Conservation (phyloP, 75 land plant genomes). For the Picea sitchensis region DNA sequence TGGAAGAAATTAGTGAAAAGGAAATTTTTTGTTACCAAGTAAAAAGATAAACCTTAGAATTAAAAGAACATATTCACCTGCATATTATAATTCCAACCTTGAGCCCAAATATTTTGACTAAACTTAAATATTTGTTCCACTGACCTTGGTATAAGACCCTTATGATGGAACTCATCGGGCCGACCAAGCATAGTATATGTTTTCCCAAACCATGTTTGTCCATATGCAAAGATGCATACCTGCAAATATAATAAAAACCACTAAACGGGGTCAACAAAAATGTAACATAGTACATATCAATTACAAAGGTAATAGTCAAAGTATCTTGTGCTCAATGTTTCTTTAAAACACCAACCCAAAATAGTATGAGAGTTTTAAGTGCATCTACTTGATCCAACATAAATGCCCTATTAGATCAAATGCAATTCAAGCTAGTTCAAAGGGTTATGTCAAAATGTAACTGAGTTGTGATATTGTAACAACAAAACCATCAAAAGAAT, state of each 20-base stretch:
- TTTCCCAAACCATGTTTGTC: constrained; percentile 12
- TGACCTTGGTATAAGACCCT: constrained; percentile 33
- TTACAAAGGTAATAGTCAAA: too few species aligned
- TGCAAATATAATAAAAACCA: background rate
- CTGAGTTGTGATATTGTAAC: too few species aligned
- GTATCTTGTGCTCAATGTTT: too few species aligned
- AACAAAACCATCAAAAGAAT: too few species aligned
- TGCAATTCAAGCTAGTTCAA: too few species aligned
- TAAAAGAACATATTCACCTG: constrained; percentile 11
- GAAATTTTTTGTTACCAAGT: background rate
- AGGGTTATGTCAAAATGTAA: too few species aligned
- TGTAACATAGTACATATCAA: too few species aligned
- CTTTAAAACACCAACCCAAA: too few species aligned
- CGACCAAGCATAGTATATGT: constrained; percentile 34
- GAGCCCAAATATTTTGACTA: constrained; percentile 23
- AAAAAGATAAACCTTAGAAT: background rate
- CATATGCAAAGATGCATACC: too few species aligned
- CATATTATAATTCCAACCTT: constrained; percentile 37
- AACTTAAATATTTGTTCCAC: constrained; percentile 31
- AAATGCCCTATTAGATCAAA: too few species aligned
- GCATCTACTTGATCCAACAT: too few species aligned
- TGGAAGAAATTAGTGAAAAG: background rate
- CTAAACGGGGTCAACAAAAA: background rate
- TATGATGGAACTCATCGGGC: constrained; percentile 19
- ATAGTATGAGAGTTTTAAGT: too few species aligned